Conservation (phyloP, 2,329 filamentous ascomycete genomes). For the Penicillium sp. region DNA sequence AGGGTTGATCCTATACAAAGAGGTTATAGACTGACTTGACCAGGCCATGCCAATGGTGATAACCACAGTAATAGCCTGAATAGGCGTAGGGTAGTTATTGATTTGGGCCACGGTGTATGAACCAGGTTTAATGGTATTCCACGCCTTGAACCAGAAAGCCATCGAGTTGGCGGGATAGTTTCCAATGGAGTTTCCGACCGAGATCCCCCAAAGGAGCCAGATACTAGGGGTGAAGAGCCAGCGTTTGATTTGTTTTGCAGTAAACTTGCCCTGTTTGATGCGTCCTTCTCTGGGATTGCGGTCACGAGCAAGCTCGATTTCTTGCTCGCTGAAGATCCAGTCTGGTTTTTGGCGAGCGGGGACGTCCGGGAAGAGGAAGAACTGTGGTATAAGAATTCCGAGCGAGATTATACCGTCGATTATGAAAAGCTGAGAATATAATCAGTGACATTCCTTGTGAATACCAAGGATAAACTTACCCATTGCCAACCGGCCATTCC, state of each 20-base stretch:
- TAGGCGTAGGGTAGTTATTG: background rate
- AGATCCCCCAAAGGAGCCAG: background rate
- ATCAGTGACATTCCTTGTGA: too few species aligned
- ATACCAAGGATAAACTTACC: background rate
- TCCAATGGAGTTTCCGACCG: background rate
- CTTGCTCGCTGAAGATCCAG: background rate
- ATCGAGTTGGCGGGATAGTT: background rate
- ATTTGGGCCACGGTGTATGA: background rate
- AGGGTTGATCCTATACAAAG: background rate
- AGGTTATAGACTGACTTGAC: background rate
- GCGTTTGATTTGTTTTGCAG: background rate
- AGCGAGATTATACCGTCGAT: background rate
- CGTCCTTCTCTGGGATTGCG: background rate
- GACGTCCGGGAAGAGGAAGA: background rate
- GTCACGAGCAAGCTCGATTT: background rate
- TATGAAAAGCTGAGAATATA: background rate
- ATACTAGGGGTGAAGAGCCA: background rate
- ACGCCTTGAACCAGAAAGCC: slow-evolving; percentile 1
- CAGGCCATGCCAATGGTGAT: background rate
- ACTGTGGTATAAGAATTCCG: background rate
- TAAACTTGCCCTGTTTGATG: background rate
- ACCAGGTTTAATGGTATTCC: background rate
- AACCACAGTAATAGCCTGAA: background rate
- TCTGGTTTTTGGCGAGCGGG: background rate
- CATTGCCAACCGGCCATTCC: background rate